A percentile compares a stretch with the other conserved stretches of the same genome.
Conservation (phyloP, 208 protist species). For the Acanthamoeba culbertsoni region DNA sequence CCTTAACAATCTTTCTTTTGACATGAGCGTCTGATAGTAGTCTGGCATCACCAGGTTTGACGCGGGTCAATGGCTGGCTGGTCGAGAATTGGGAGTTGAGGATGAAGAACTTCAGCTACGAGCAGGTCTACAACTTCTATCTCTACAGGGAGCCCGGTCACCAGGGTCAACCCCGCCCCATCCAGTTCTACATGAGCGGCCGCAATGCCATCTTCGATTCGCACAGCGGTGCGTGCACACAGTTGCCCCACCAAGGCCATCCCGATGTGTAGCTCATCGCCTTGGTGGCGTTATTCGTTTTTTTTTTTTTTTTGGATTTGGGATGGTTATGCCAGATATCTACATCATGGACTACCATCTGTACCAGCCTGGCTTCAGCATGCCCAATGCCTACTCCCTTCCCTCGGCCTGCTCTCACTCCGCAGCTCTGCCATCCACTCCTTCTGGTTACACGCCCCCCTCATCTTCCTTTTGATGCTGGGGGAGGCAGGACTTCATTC, state of each 20-base stretch:
- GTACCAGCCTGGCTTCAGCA: slow-evolving; percentile 10
- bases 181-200: slow-evolving; percentile 50
- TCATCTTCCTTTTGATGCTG: neutral
- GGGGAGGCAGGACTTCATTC: neutral
- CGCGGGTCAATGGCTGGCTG: slow-evolving; percentile 1
- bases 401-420: neutral
- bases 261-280: neutral
- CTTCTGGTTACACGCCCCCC: neutral
- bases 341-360: slow-evolving; percentile 44
- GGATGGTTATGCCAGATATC: neutral
- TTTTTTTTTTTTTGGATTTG: neutral
- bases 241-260: no score
- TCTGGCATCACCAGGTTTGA: neutral
- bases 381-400: neutral
- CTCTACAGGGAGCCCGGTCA: slow-evolving; percentile 7
- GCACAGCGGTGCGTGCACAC: slow-evolving; percentile 14
- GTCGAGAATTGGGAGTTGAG: slow-evolving; percentile 41
- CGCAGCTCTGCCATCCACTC: neutral
- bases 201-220: slow-evolving; percentile 34
- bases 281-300: neutral
- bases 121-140: slow-evolving; percentile 20
- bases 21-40: neutral
- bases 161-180: neutral
- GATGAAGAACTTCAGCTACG: slow-evolving; percentile 20
- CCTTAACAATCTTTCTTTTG: neutral